These are phyloP conservation scores for Hanseniaspora pseudoguilliermondii DNA, from an alignment of 805 yeast genomes.

Conservation along the genomic window DNA sequence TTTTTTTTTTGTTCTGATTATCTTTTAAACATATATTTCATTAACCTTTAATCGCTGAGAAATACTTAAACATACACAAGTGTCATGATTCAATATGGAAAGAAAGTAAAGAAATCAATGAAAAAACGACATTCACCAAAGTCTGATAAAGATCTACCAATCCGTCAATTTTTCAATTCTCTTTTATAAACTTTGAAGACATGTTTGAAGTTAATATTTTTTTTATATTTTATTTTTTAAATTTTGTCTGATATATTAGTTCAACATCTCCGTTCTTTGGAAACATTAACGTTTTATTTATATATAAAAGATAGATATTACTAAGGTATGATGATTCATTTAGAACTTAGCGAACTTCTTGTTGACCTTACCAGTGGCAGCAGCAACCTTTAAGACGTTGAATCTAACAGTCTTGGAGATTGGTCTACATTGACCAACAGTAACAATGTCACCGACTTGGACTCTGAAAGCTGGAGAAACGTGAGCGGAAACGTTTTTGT, in stretches of 20 bases:
- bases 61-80: too few relatives aligned
- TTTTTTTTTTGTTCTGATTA: too few relatives aligned
- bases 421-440: conserved; percentile 99
- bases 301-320: neutral
- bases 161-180: too few relatives aligned
- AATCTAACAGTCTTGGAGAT: conserved; percentile 99
- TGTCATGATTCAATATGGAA: too few relatives aligned
- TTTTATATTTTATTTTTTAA: neutral
- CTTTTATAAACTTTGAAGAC: too few relatives aligned
- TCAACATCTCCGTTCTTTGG: conserved; percentile 2
- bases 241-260: neutral
- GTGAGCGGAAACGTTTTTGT: conserved; percentile 99
- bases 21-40: too few relatives aligned
- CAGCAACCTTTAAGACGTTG: conserved; percentile 93
- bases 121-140: too few relatives aligned
- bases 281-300: neutral
- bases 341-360: conserved; percentile 97
- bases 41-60: too few relatives aligned
- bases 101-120: too few relatives aligned
- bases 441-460: conserved; percentile 94
- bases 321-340: conserved; percentile 21
- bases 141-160: too few relatives aligned
- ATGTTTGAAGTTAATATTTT: neutral
- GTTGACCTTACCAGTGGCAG: conserved; percentile 73
- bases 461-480: conserved; percentile 99